Conservation (phyloP, 257 asterid species). For the Capsicum chinense region DNA sequence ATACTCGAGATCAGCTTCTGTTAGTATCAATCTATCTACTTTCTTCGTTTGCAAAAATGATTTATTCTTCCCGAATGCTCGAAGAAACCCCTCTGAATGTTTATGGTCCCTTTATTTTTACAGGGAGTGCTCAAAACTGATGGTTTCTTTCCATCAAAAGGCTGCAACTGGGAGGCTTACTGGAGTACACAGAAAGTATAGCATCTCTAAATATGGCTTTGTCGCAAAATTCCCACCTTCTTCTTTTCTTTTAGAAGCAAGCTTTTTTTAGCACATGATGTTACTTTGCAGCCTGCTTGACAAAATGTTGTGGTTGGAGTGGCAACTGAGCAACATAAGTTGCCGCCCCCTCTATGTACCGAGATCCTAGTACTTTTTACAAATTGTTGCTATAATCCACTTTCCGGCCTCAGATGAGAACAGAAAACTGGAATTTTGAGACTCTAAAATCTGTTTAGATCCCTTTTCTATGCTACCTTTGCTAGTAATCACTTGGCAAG, state of each 20-base stretch:
- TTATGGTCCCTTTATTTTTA: not conserved
- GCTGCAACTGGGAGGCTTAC: slow-evolving; percentile 45
- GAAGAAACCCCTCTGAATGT: not conserved
- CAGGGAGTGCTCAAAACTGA: slow-evolving; percentile 53
- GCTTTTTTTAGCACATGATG: slow-evolving; percentile 9
- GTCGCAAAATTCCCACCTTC: slow-evolving; percentile 46
- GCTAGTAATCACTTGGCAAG: not conserved
- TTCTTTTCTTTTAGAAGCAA: slow-evolving; percentile 36
- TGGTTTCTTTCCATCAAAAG: slow-evolving; percentile 48
- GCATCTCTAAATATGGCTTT: slow-evolving; percentile 46
- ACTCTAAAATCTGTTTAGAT: not conserved
- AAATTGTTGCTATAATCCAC: not conserved
- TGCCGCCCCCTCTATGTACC: slow-evolving; percentile 36
- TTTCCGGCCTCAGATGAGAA: no score
- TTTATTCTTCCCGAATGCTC: not conserved
- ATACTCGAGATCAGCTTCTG: slow-evolving; percentile 68
- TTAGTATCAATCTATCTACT: slow-evolving; percentile 40
- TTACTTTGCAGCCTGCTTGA: not conserved
- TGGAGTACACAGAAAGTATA: slow-evolving; percentile 42
- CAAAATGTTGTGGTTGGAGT: not conserved
- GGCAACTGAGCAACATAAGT: slow-evolving; percentile 49
- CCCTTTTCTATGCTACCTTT: not conserved
- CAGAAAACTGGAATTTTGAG: not conserved
- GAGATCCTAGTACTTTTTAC: not conserved
- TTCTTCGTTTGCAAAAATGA: not conserved